phyloP scores from a whole-genome alignment of 1,139 yeast species.

The Taiozyma sp. region DNA sequence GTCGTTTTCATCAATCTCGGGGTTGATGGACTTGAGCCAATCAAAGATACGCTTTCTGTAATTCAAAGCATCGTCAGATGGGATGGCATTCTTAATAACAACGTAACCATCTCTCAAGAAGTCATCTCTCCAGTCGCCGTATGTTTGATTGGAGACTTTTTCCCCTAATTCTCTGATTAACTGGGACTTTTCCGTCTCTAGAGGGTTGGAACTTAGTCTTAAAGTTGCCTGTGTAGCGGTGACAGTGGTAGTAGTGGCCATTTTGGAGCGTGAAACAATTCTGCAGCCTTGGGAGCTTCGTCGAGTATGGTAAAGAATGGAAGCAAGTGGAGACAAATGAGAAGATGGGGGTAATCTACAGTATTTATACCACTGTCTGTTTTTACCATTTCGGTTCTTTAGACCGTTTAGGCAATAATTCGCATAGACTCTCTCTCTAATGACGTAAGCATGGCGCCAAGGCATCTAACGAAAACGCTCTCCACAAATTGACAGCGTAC shows the following conservation, averaged over 20 bases:
- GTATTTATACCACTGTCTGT: background rate
- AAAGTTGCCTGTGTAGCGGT: slow-evolving; percentile 1
- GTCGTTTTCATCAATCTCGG: slow-evolving; percentile 20
- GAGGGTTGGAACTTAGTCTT: slow-evolving; percentile 7
- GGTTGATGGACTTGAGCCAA: slow-evolving; percentile 17
- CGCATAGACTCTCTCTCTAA: background rate
- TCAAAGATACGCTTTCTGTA: slow-evolving; percentile 16
- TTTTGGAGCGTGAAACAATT: background rate
- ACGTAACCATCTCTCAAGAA: slow-evolving; percentile 21
- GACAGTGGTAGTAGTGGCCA: background rate
- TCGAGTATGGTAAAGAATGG: background rate
- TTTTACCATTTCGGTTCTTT: background rate
- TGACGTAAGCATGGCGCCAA: background rate
- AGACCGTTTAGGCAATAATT: background rate
- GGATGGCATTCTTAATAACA: slow-evolving; percentile 20
- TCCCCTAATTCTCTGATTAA: slow-evolving; percentile 6
- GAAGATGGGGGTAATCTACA: background rate
- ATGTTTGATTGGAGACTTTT: slow-evolving; percentile 2
- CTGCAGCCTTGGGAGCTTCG: background rate
- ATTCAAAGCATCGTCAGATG: slow-evolving; percentile 14
- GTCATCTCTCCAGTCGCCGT: slow-evolving; percentile 22
- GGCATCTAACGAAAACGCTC: too few species aligned
- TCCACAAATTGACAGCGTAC: too few species aligned
- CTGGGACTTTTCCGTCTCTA: slow-evolving; percentile 10
- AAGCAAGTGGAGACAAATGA: background rate